Base-by-base conservation (phyloP, 1,139 yeast species). In the Ashbya aceris region DNA sequence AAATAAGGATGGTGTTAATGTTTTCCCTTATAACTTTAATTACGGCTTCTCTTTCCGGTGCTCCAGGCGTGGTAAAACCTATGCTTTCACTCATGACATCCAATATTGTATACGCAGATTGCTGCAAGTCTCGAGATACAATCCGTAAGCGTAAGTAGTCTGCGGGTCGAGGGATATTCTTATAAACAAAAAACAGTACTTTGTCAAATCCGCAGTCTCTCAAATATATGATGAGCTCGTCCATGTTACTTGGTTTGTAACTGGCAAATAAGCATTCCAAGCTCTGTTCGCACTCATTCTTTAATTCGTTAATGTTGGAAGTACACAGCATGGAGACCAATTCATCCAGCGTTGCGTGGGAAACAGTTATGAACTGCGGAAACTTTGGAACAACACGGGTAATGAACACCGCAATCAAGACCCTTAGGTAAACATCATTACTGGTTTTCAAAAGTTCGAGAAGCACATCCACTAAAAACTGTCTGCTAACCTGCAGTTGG, bases 301-400 rank as follows among this genome's bases (percentile, higher is more conserved):
- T 66, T 33, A 70, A 36, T 8, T 34, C 33, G 3, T 39, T 33
- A 17, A 33, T 37, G n/a, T 46, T 31, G 11, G 62, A 54, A 4
- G 43, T 41, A 50, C 85, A 77, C 27, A 86, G 64, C 10, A 64
- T 65, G 3, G 68, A 64, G 20, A 83, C 64, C 4, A 82, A 65
- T 7, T 62, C 58, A 4, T 71, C 68, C 34, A 83, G 58, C 1
- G 67, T 63, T 4, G 77, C 68, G 40, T 81, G 89, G 0, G 89
- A 75, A 2, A 86, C 63, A 33, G 84, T 67, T 10, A 87, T 70
- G 49, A 82, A 86, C 59, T 87, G 96, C 2, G 77, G 69, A 56
- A 82, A 87, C 58, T 86, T 86, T 2, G 95, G 79, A 48, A 79
- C 77, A 55, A 83, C 85, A 41, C 89, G 59, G 0, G 86, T 83